These are phyloP conservation scores for Aspergillus felis DNA, from an alignment of 2,329 filamentous ascomycete species.

Conservation along the genomic window DNA sequence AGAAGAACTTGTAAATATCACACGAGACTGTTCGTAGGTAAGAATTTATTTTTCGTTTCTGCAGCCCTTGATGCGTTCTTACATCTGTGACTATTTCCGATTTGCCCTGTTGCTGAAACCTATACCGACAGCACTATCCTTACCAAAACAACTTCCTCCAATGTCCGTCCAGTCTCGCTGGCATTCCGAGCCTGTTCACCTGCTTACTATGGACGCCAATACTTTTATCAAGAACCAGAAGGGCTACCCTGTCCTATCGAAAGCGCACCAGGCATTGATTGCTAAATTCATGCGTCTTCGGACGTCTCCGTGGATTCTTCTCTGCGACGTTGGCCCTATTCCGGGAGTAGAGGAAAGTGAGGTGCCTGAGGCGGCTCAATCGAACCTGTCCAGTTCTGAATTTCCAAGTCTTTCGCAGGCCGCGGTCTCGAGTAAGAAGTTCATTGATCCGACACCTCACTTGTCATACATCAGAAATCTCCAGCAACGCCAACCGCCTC, in stretches of 20 bases:
- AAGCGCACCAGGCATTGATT: constrained; percentile 55
- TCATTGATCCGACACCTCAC: constrained; percentile 59
- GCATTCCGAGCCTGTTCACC: constrained; percentile 60
- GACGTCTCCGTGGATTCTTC: constrained; percentile 57
- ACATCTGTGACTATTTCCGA: not conserved
- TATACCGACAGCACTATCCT: constrained; percentile 47
- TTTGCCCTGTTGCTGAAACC: constrained; percentile 12
- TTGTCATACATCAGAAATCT: constrained; percentile 80
- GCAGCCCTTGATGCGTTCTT: not conserved
- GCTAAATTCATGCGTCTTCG: constrained; percentile 55
- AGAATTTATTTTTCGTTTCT: constrained; percentile 34
- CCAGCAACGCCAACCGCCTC: constrained; percentile 72
- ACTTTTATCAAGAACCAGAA: constrained; percentile 57
- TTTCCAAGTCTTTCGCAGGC: constrained; percentile 72
- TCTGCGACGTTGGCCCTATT: constrained; percentile 56
- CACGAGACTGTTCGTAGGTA: constrained; percentile 77
- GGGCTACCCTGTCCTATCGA: constrained; percentile 57
- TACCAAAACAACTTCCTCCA: constrained; percentile 58
- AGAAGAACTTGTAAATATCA: constrained; percentile 83
- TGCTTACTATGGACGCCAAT: constrained; percentile 51
- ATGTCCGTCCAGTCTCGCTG: constrained; percentile 55
- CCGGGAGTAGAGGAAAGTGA: constrained; percentile 40
- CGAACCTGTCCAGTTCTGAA: constrained; percentile 28
- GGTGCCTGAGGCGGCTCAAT: constrained; percentile 14
- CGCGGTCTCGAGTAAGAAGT: constrained; percentile 46